Conservation (phyloP, 108 stramenopile species). For the Nitzschia sp. region DNA sequence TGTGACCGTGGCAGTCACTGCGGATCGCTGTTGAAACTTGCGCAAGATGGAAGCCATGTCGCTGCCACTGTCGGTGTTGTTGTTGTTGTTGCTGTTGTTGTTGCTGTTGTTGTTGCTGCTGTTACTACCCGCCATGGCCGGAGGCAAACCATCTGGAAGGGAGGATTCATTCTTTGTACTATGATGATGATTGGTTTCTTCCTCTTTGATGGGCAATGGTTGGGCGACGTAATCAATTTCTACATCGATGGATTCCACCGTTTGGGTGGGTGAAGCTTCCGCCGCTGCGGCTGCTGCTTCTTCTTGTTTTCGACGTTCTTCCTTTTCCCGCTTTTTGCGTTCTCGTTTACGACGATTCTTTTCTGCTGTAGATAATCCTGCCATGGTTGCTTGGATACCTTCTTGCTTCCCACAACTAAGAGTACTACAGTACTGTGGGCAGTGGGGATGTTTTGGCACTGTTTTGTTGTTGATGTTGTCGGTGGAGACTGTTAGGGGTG, state of each 20-base stretch:
- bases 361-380: conserved; percentile 76
- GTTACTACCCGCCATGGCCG: conserved; percentile 1
- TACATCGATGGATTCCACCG: conserved; percentile 34
- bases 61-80: conserved; percentile 5
- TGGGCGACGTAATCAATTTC: conserved; percentile 87
- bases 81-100: conserved; percentile 1
- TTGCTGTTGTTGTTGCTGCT: background rate
- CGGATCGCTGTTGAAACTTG: conserved; percentile 61
- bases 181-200: too few species aligned
- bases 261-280: conserved; percentile 7
- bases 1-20: conserved; percentile 31
- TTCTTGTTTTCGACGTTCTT: conserved; percentile 39
- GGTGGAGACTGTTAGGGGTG: too few species aligned
- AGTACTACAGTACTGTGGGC: too few species aligned
- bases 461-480: too few species aligned
- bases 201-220: conserved; percentile 11
- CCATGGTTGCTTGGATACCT: conserved; percentile 21
- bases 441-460: too few species aligned
- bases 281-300: conserved; percentile 12
- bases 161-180: background rate
- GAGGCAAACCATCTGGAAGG: conserved; percentile 31
- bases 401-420: too few species aligned
- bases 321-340: conserved; percentile 70
- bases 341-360: conserved; percentile 81
- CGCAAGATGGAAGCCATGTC: conserved; percentile 52